These are phyloP conservation scores for Tagetes patula DNA, from an alignment of 129 eudicot genomes.

Conservation along the genomic window DNA sequence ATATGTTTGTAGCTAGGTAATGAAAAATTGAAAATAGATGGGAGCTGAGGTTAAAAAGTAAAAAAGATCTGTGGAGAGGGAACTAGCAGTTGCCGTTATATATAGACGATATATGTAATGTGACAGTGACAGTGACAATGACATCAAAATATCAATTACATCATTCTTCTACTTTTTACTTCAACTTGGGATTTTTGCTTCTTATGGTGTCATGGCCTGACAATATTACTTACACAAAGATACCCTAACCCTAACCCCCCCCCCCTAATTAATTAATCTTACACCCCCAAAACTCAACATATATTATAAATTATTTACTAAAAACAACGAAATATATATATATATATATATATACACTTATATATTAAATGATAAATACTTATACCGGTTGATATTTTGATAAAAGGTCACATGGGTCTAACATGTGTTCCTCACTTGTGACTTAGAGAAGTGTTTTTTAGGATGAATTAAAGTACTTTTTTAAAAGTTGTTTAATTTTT, in stretches of 20 bases:
- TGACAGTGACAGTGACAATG: constrained; percentile 7
- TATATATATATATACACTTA: too few species aligned
- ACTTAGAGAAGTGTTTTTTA: too few species aligned
- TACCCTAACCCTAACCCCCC: background rate
- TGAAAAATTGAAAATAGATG: too few species aligned
- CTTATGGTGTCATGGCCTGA: constrained; percentile 30
- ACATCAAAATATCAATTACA: background rate
- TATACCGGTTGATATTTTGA: too few species aligned
- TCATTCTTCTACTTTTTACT: constrained; percentile 18
- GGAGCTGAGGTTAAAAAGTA: background rate
- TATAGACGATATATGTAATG: background rate
- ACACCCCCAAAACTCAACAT: background rate
- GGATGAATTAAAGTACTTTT: too few species aligned
- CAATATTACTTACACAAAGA: constrained; percentile 22
- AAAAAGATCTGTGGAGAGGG: constrained; percentile 18
- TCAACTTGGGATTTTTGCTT: constrained; percentile 38
- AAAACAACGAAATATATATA: too few species aligned
- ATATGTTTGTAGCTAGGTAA: background rate
- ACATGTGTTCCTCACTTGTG: too few species aligned
- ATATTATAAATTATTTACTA: too few species aligned
- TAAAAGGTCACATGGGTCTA: too few species aligned
- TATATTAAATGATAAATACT: too few species aligned
- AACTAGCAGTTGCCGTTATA: constrained; percentile 45
- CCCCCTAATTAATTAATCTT: too few species aligned
- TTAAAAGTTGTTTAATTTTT: too few species aligned